A percentile compares a stretch with the other conserved stretches of the same genome.
Evolutionary conservation across 257 asterid genomes (phyloP).

Genomic region (Forsythia viridissima): DNA sequence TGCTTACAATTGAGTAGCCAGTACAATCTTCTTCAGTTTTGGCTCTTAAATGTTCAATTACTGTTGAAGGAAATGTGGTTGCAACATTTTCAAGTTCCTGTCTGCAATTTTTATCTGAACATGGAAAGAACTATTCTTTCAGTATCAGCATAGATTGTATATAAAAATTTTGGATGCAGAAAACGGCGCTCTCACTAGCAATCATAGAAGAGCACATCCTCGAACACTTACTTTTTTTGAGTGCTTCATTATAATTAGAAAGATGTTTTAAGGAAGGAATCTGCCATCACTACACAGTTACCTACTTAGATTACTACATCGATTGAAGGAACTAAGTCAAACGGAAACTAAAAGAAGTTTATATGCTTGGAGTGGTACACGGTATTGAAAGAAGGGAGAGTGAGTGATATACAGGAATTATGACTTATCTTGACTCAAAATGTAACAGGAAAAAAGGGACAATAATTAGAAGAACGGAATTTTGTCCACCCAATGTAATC

Average conservation of each 20-base stretch:
- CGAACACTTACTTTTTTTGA: not conserved
- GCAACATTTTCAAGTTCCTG: conserved; percentile 31
- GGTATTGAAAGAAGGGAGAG: not conserved
- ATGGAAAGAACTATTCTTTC: conserved; percentile 5
- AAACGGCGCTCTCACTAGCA: not conserved
- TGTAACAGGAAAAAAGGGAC: not conserved
- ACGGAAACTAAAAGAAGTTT: no score
- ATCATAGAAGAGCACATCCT: not conserved
- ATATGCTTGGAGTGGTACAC: no score
- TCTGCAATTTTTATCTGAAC: conserved; percentile 36
- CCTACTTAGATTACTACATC: no score
- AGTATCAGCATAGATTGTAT: not conserved
- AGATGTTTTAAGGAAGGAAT: not conserved
- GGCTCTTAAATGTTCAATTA: conserved; percentile 25
- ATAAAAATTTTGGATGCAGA: conserved; percentile 2
- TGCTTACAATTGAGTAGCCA: conserved; percentile 45
- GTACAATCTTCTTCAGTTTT: conserved; percentile 32
- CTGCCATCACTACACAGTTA: not conserved
- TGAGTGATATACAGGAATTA: not conserved
- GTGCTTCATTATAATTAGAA: not conserved
- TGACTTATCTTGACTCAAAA: not conserved
- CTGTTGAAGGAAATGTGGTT: conserved; percentile 21
- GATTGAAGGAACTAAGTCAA: not conserved
- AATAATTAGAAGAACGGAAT: no score
- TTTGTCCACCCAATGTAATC: no score